These are phyloP conservation scores for Alternaria brassicicola DNA, from an alignment of 2,329 filamentous ascomycete genomes.

Conservation along the genomic window DNA sequence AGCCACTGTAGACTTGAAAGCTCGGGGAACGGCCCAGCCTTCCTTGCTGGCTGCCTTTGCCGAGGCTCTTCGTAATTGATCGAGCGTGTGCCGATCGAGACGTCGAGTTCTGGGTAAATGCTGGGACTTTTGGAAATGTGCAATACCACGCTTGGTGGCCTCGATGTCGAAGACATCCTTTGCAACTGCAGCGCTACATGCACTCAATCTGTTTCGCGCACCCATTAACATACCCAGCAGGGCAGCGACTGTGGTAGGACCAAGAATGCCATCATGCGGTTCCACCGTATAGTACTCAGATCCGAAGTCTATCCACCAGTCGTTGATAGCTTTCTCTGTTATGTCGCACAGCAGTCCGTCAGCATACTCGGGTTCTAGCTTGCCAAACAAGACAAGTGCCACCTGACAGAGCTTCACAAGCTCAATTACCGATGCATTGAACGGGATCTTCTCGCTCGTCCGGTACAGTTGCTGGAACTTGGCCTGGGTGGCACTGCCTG, in stretches of 20 bases:
- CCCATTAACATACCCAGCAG: slow-evolving; percentile 88
- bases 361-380: slow-evolving; percentile 84
- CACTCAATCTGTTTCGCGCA: slow-evolving; percentile 85
- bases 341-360: slow-evolving; percentile 93
- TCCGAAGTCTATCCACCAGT: slow-evolving; percentile 97
- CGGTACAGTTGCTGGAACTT: slow-evolving; percentile 93
- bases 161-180: slow-evolving; percentile 93
- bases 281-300: slow-evolving; percentile 91
- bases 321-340: slow-evolving; percentile 85
- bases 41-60: slow-evolving; percentile 89
- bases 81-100: slow-evolving; percentile 81
- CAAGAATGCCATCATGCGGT: slow-evolving; percentile 88
- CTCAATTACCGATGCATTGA: slow-evolving; percentile 81
- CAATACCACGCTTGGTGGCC: slow-evolving; percentile 80
- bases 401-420: slow-evolving; percentile 90
- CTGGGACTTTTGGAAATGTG: slow-evolving; percentile 86
- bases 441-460: slow-evolving; percentile 79
- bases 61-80: slow-evolving; percentile 80
- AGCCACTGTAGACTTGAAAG: slow-evolving; percentile 92
- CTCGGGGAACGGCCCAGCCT: slow-evolving; percentile 88
- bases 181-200: slow-evolving; percentile 78
- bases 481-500: slow-evolving; percentile 79
- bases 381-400: slow-evolving; percentile 84
- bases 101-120: slow-evolving; percentile 79
- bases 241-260: slow-evolving; percentile 88